Base-by-base conservation (phyloP, 2,329 filamentous ascomycete species). In the Pseudogymnoascus pannorum region DNA sequence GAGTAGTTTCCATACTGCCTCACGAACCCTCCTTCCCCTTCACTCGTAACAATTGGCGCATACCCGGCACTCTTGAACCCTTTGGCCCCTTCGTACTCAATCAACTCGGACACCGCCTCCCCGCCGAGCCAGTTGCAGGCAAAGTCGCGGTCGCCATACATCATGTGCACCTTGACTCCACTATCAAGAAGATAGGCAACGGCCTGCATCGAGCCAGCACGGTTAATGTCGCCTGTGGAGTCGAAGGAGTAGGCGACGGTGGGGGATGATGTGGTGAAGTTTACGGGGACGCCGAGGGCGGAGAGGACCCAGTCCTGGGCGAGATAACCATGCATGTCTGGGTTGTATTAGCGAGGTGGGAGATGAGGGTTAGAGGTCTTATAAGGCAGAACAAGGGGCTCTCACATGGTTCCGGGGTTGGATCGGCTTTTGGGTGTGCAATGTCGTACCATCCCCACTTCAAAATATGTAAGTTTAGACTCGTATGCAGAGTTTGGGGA, bases 1-100 rank as follows among this genome's bases (percentile, higher is more conserved):
- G 81, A 85, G 60, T 89, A 80, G 67, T 92, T 92, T 9, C 87
- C 89, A 68, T 84, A 89, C 72, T 94, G 89, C 3, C 89, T 82
- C 0, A 91, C 89, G 61, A 84, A 82, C 18, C 90, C 91, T 59
- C 84, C 89, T 69, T 86, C 83, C 5, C 81, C 78, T 24, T 79
- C 79, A 69, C 91, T 89, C 40, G 89, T 84, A 11, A 85, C 76
- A 64, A 94, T 85, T 12, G 87, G 84, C 0, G 84, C 82, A 70
- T 94, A 94, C 0, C 89, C 89, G 0, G 90, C 86, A 0, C 76
- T 72, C 1, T 79, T 75, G 70, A 93, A 94, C 26, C 75, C 73
- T 1, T 35, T 29, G 20, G 54, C 2, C 6, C 33, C 16, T 54
- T 78, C 74, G 9, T 78, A 76, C 40, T 84, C 79, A 0, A 91